Evolutionary conservation across 257 asterid species (phyloP), one percentile per base, ranked within the genome.

Genomic region (Pogostemon cablin): DNA sequence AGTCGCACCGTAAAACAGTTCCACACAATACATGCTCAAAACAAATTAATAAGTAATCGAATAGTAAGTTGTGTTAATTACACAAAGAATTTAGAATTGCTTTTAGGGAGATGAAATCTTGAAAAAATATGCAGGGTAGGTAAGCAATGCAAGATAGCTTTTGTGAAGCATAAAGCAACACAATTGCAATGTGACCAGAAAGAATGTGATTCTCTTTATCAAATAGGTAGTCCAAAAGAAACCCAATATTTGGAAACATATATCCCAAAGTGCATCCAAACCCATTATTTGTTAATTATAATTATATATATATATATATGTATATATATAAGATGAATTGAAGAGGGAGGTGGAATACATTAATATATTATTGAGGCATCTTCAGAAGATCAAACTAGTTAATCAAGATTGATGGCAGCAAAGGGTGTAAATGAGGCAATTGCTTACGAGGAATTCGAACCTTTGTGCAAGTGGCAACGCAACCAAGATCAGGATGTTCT

Each of bases 381-480:
- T 3, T 41, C 6, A 42, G 17, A 57, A 53, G 2, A 9, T 9
- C 46, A 25, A 42, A 56, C 4, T 57, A 10, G 46, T 5, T 50
- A 7, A 62, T 43, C 7, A 47, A 62, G 10, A 32, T 25, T 25
- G 32, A 86, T 83, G 90, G 88, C 75, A 20, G 75, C 75, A 69
- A 82, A 72, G 57, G 49, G 53, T 38, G 44, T 62, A 32, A 52
- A 57, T 35, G 40, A 4, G 4, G 37, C 41, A 44, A 11, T 50
- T 5, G 53, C 32, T 5, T 54, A 67, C 40, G 85, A 82, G 20
- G 92, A 88, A 78, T 84, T 88, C 9, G 95, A 88, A 39, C 95
- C 95, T 3, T 78, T 69, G 32, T 84, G 95, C 84, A 78, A 70
- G 68, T 88, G 95, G 95, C 75, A 84, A 37, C 87, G 88, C 3